phyloP scores from a whole-genome alignment of 192 early-diverging fungal species.

The Haplosporangium gracile region DNA sequence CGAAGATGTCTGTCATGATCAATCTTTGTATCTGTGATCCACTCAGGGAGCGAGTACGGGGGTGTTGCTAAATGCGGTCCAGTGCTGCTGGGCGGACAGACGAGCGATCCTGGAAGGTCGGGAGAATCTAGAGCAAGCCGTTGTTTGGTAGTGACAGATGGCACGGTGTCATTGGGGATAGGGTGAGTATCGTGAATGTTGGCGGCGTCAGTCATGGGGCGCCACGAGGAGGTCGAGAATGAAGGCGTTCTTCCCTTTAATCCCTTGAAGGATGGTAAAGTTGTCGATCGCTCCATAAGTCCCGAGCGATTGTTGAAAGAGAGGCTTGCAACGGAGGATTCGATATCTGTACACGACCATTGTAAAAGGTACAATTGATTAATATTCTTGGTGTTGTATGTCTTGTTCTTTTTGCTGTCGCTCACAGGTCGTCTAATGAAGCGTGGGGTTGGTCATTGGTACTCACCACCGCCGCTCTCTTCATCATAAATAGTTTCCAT shows the following conservation, averaged over 20 bases:
- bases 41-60: background rate
- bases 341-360: too few relatives aligned
- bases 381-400: too few relatives aligned
- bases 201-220: too few relatives aligned
- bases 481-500: background rate
- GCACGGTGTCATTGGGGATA: background rate
- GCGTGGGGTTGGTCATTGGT: background rate
- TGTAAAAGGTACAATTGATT: too few relatives aligned
- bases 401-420: too few relatives aligned
- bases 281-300: too few relatives aligned
- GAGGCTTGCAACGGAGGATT: too few relatives aligned
- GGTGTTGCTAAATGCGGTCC: background rate
- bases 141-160: background rate
- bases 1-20: background rate
- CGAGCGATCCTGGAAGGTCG: background rate
- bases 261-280: too few relatives aligned
- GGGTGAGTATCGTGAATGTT: background rate
- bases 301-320: too few relatives aligned
- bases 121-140: background rate
- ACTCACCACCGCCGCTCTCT: background rate
- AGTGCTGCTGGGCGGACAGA: background rate
- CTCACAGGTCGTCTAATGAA: too few relatives aligned
- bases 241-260: too few relatives aligned
- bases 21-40: background rate
- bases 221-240: too few relatives aligned